These are phyloP conservation scores for Linnemannia hyalina DNA, from an alignment of 192 early-diverging fungal species.

Conservation along the genomic window DNA sequence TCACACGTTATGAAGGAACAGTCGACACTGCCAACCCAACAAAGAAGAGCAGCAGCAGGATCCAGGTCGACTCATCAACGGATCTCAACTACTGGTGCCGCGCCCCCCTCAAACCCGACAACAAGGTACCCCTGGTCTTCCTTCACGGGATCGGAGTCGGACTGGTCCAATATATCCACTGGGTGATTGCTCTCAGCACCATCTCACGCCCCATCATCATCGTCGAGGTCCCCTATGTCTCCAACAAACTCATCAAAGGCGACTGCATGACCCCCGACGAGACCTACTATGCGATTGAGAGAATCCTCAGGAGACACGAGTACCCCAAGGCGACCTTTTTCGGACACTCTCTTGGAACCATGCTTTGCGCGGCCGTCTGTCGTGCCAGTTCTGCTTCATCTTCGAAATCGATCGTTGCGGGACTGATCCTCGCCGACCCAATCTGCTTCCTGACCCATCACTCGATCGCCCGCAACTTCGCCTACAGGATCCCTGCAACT, in stretches of 20 bases:
- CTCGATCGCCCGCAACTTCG: conserved; percentile 74
- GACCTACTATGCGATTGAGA: conserved; percentile 65
- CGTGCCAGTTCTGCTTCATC: conserved; percentile 57
- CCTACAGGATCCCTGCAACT: conserved; percentile 56
- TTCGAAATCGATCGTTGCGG: conserved; percentile 60
- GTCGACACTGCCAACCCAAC: neutral
- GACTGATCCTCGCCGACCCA: conserved; percentile 74
- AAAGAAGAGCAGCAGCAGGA: conserved; percentile 32
- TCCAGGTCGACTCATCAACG: conserved; percentile 17
- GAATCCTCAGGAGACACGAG: conserved; percentile 66
- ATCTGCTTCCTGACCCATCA: conserved; percentile 76
- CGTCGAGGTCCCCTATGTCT: conserved; percentile 73
- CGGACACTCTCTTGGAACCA: conserved; percentile 77
- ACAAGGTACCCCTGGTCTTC: conserved; percentile 70
- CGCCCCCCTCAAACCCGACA: conserved; percentile 30
- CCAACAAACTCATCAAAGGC: conserved; percentile 70
- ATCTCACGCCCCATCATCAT: conserved; percentile 63
- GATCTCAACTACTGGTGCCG: conserved; percentile 46
- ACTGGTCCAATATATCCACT: conserved; percentile 64
- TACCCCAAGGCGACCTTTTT: conserved; percentile 72
- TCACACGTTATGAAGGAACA: conserved; percentile 32
- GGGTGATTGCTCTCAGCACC: conserved; percentile 59
- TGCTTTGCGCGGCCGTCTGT: conserved; percentile 69
- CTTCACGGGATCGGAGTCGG: conserved; percentile 81
- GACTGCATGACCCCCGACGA: conserved; percentile 68